Percentiles rank a stretch among this genome's conserved stretches.
These are phyloP conservation scores for Tardiomyces blankii DNA, from an alignment of 1,139 yeast species.

Conservation along the genomic window DNA sequence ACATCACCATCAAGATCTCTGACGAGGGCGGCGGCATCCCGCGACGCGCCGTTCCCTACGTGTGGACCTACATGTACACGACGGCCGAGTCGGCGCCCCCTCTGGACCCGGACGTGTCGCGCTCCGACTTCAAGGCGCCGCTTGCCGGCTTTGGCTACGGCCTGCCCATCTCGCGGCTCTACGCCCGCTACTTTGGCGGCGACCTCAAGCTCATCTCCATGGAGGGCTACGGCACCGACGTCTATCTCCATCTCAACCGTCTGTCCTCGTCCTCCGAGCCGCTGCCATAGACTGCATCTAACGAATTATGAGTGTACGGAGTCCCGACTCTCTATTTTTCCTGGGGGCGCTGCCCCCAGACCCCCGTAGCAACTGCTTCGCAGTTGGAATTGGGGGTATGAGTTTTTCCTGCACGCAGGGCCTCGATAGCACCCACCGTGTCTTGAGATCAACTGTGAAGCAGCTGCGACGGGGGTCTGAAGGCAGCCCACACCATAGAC, in stretches of 20 bases:
- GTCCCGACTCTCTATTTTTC: background rate
- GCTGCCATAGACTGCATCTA: slow-evolving; percentile 20
- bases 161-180: slow-evolving; percentile 71
- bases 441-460: no score
- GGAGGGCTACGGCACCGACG: slow-evolving; percentile 96
- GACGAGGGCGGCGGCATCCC: slow-evolving; percentile 96
- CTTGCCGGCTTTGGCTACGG: slow-evolving; percentile 96
- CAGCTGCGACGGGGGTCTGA: no score
- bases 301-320: background rate
- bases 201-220: slow-evolving; percentile 76
- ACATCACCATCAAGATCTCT: slow-evolving; percentile 82
- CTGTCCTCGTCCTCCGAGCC: slow-evolving; percentile 40
- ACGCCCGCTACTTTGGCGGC: slow-evolving; percentile 87
- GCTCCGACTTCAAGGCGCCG: slow-evolving; percentile 65
- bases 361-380: no score
- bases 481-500: no score
- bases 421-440: no score
- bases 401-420: no score
- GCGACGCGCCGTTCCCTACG: slow-evolving; percentile 69
- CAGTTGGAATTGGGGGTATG: no score
- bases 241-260: slow-evolving; percentile 69
- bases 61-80: slow-evolving; percentile 88
- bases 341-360: no score
- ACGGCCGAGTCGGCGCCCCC: slow-evolving; percentile 70
- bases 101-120: slow-evolving; percentile 42